Evolutionary conservation across 140 eudicot genomes (phyloP), one percentile per base, ranked within the genome.

Genomic region (Flaveria floridana): DNA sequence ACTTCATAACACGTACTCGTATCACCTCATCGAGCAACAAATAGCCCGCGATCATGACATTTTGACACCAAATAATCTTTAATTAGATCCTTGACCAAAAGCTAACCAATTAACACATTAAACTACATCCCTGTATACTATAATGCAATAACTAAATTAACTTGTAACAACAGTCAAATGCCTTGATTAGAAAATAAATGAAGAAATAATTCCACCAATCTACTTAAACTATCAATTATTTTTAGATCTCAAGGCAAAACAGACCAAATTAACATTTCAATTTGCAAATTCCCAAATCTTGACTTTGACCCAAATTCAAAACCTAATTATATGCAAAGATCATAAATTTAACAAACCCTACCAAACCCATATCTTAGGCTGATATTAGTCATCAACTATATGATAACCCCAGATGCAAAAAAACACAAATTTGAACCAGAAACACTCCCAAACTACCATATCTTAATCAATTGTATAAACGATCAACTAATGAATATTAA

Each of bases 281-380:
- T 20, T 53, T 52, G 64, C 42, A 73, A 65, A 51, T 62, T 37
- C 34, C 41, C 30, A 73, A 19, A 4, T 20, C 16, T 21, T 63
- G 42, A 73, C 75, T 57, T 68, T 74, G 72, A 57, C 51, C 80
- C 72, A 58, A 80, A 14, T 7, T 11, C 51, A 78, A 16, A 39
- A 66, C 70, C 39, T 41, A 67, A 57, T 56, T 42, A 72, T 23
- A 19, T 19, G 57, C 68, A 72, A 77, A 68, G 34, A 63, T 52
- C 14, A 47, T 42, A n/a, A 79, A 5, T 72, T 39, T 79, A 1
- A 25, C 51, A 23, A 55, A 30, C 37, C 28, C 15, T 20, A 70
- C 44, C n/a, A 18, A 61, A 61, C 44, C 34, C 65, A 47, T 69
- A 19, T 26, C 10, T 10, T 37, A 57, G 30, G 2, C 34, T 28